These are phyloP conservation scores for Trichosanthes truncata DNA, from an alignment of 306 rosid genomes.

Conservation along the genomic window DNA sequence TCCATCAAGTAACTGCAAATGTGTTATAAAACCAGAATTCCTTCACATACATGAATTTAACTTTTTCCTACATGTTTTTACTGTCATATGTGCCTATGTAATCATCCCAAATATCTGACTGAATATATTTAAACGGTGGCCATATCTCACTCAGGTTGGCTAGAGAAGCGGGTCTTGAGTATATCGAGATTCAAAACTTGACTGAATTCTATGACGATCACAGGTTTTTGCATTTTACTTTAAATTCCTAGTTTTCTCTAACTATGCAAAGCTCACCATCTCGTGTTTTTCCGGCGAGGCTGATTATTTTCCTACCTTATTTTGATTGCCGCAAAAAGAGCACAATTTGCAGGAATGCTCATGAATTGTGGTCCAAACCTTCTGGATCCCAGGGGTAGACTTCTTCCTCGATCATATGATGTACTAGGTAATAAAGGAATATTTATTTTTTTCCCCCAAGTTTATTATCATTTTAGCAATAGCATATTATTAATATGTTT, in stretches of 20 bases:
- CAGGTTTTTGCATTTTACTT: constrained; percentile 40
- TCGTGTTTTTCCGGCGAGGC: neutral
- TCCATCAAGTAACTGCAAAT: neutral
- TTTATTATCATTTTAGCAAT: neutral
- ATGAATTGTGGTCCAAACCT: constrained; percentile 54
- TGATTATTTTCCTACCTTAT: constrained; percentile 14
- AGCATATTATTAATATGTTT: neutral
- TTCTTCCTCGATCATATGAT: constrained; percentile 87
- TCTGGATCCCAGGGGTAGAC: constrained; percentile 81
- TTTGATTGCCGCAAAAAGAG: constrained; percentile 37
- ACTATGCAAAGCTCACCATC: neutral
- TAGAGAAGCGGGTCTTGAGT: constrained; percentile 97
- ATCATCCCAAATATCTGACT: neutral
- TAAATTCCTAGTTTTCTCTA: neutral
- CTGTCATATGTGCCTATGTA: neutral
- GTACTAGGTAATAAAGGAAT: constrained; percentile 52
- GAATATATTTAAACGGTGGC: neutral
- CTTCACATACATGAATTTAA: neutral
- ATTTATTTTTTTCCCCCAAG: neutral
- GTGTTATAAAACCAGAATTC: constrained; percentile 3
- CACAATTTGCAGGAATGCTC: constrained; percentile 69
- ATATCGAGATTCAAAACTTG: constrained; percentile 85
- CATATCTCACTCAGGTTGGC: constrained; percentile 54
- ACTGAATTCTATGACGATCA: constrained; percentile 91
- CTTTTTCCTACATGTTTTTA: neutral